phyloP scores from a whole-genome alignment of 345 rosid species.

The Linum tenue region DNA sequence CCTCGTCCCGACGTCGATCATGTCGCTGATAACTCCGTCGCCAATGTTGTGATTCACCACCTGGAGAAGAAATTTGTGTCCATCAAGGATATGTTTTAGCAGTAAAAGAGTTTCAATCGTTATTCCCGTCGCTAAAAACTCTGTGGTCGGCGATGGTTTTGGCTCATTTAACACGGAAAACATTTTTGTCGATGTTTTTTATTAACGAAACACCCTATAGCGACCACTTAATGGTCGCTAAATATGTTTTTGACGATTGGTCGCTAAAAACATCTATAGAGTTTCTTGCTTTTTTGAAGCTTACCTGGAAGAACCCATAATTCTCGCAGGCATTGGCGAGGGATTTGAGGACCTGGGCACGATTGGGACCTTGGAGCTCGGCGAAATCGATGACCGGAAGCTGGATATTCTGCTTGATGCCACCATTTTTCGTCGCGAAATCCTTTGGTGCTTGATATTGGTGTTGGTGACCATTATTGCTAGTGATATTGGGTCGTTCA shows the following conservation, averaged over 20 bases:
- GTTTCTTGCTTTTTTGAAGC: background rate
- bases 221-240: too few relatives aligned
- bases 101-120: too few relatives aligned
- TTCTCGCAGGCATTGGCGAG: slow-evolving; percentile 54
- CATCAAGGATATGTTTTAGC: background rate
- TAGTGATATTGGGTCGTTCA: slow-evolving; percentile 39
- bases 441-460: background rate
- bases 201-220: too few relatives aligned
- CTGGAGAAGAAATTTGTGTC: slow-evolving; percentile 20
- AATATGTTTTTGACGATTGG: too few relatives aligned
- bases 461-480: too few relatives aligned
- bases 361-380: slow-evolving; percentile 47
- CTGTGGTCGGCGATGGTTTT: too few relatives aligned
- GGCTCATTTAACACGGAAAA: too few relatives aligned
- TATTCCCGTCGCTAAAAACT: too few relatives aligned
- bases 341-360: slow-evolving; percentile 38
- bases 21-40: slow-evolving; percentile 35
- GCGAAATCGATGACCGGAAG: slow-evolving; percentile 71
- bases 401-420: slow-evolving; percentile 28
- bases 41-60: slow-evolving; percentile 74
- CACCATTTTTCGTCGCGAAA: background rate
- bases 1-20: slow-evolving; percentile 55
- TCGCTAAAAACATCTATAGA: too few relatives aligned
- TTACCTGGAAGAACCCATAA: slow-evolving; percentile 79
- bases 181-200: too few relatives aligned